Evolutionary conservation across 805 yeast genomes (phyloP).

Genomic region (Ogataea degrootiae): DNA sequence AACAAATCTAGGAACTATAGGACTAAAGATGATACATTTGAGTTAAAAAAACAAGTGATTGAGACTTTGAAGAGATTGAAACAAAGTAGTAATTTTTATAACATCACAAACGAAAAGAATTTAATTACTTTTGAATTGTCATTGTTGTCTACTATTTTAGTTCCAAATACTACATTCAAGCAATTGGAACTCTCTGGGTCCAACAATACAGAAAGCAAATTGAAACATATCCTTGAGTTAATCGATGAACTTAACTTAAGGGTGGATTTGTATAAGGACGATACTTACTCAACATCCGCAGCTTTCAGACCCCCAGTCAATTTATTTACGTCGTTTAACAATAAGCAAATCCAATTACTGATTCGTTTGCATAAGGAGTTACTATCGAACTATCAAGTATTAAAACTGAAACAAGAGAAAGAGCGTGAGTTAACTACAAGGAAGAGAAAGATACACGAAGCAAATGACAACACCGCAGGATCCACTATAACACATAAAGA

Average conservation of each 20-base stretch:
- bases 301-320: conserved; percentile 13
- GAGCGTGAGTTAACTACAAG: no score
- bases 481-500: no score
- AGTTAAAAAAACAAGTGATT: conserved; percentile 30
- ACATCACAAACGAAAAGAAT: conserved; percentile 21
- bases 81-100: conserved; percentile 25
- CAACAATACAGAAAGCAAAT: conserved; percentile 8
- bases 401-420: no score
- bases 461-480: neutral
- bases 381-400: conserved; percentile 4
- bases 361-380: conserved; percentile 13
- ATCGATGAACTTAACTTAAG: conserved; percentile 9
- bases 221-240: conserved; percentile 10
- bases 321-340: conserved; percentile 3
- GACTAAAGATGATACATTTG: conserved; percentile 37
- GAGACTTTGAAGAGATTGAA: conserved; percentile 31
- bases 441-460: conserved; percentile 3
- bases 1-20: conserved; percentile 12
- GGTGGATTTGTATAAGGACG: conserved; percentile 12
- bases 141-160: conserved; percentile 12
- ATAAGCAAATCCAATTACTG: conserved; percentile 9
- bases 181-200: conserved; percentile 6
- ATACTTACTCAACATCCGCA: conserved; percentile 2
- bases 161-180: conserved; percentile 12
- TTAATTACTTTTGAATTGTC: conserved; percentile 22